Evolutionary conservation across 2,329 filamentous ascomycete genomes (phyloP).

Genomic region (Fusarium metavorans): DNA sequence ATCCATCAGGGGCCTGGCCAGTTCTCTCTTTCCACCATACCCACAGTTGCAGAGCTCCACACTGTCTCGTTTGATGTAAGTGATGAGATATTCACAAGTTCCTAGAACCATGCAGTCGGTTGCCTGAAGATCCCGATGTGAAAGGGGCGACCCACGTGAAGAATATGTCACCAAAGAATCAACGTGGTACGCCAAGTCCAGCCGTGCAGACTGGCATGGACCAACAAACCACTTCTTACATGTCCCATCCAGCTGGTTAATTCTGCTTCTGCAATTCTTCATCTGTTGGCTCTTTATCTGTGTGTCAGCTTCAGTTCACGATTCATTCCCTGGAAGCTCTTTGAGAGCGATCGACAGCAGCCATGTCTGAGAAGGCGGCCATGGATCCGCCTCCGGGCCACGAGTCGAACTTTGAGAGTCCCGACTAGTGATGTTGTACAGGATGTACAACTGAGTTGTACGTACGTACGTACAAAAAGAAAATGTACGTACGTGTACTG

Average conservation of each 20-base stretch:
- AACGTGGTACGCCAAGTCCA: background rate
- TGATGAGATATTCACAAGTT: background rate
- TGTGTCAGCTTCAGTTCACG: background rate
- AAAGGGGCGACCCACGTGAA: background rate
- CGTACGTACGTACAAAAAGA: too few relatives aligned
- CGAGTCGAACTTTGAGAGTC: constrained; percentile 25
- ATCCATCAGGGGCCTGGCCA: background rate
- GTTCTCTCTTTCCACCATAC: background rate
- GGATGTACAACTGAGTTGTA: too few relatives aligned
- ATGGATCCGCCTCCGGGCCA: constrained; percentile 28
- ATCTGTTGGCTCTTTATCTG: background rate
- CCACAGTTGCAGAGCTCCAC: background rate
- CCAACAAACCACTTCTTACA: constrained; percentile 1
- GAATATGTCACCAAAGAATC: background rate
- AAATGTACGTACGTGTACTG: too few relatives aligned
- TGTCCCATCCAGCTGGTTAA: background rate
- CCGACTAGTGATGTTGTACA: too few relatives aligned
- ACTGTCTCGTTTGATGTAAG: background rate
- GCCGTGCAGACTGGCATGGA: background rate
- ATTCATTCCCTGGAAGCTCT: background rate
- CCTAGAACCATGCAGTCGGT: background rate
- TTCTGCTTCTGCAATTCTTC: background rate
- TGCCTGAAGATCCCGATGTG: background rate
- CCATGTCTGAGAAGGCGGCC: constrained; percentile 17
- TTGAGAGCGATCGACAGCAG: background rate